Percentiles rank a stretch among this genome's conserved stretches.
These are phyloP conservation scores for Cryptosporidium bovis DNA, from an alignment of 169 alveolate species.

Conservation along the genomic window DNA sequence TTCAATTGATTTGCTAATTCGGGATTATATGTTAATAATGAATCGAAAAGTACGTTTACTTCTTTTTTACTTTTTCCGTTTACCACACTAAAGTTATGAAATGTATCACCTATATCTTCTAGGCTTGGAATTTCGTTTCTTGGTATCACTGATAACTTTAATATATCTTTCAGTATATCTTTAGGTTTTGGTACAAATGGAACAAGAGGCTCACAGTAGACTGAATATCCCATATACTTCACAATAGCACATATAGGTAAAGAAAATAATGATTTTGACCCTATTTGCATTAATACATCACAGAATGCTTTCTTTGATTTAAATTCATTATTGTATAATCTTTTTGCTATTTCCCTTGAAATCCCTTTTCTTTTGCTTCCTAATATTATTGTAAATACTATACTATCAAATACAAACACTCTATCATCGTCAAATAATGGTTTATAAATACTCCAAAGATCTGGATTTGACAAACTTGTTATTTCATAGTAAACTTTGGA, in stretches of 20 bases:
- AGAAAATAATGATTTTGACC: constrained; percentile 52
- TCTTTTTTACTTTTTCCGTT: constrained; percentile 42
- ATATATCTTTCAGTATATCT: constrained; percentile 36
- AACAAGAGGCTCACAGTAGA: constrained; percentile 58
- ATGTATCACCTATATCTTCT: constrained; percentile 14
- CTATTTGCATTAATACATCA: constrained; percentile 64
- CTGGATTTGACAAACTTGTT: constrained; percentile 23
- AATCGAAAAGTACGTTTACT: constrained; percentile 24
- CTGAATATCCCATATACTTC: constrained; percentile 68
- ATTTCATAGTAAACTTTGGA: constrained; percentile 47
- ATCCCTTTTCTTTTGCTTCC: constrained; percentile 75
- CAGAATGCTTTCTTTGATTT: constrained; percentile 61
- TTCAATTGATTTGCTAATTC: constrained; percentile 49
- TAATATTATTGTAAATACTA: constrained; percentile 78
- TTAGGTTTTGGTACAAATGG: constrained; percentile 70
- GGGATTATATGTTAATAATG: constrained; percentile 37
- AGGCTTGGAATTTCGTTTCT: constrained; percentile 4
- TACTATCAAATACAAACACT: constrained; percentile 79
- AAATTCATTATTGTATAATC: constrained; percentile 65
- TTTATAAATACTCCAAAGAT: constrained; percentile 76
- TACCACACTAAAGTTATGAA: constrained; percentile 11
- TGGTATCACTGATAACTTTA: constrained; percentile 7
- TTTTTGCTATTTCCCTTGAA: constrained; percentile 69
- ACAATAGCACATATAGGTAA: constrained; percentile 56
- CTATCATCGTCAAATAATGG: constrained; percentile 81